Evolutionary conservation across 306 rosid genomes (phyloP), one percentile per base, ranked within the genome.

Genomic region (Prunus padus): DNA sequence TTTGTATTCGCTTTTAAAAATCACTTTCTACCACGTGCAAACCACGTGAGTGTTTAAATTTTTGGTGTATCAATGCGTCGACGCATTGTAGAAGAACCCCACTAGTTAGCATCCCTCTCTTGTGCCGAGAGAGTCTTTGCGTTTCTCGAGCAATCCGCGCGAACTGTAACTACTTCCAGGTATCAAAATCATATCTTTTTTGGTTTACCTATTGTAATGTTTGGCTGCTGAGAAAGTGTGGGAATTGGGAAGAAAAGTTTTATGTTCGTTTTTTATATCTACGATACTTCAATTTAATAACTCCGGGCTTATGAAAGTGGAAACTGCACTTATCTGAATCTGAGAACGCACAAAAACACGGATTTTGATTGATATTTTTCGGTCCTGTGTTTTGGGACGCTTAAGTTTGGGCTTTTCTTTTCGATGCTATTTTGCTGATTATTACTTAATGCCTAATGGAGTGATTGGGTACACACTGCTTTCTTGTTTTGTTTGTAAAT

Each of bases 201-300:
- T 23, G 3, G 15, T 47, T 23, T 45, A 45, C 2, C 68, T 37
- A 19, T 30, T 37, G 54, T 13, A 56, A 16, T 67, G 47, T 72
- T 79, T 65, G 74, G 68, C 59, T 72, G 62, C 57, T 26, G 46
- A 62, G 57, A 62, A 76, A 77, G 16, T 55, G 13, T 55, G 42
- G 46, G 57, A 59, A 69, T 30, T 62, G 40, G 20, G 11, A 62
- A 62, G 5, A 20, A 28, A 62, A 8, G 44, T 62, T 16, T 18
- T 8, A 63, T 16, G 40, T 33, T 8, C 2, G n/a, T n/a, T 6
- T 61, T 61, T 0, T 30, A 16, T 61, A 1, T 15, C 0, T 33
- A 33, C 42, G 42, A 59, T 12, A 4, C 16, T 62, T 26, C 18
- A 6, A 30, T 62, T 61, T 28, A 30, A 6, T 62, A 20, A 4